phyloP scores from a whole-genome alignment of 768 basidiomycete species.

The Termitomyces sp. region DNA sequence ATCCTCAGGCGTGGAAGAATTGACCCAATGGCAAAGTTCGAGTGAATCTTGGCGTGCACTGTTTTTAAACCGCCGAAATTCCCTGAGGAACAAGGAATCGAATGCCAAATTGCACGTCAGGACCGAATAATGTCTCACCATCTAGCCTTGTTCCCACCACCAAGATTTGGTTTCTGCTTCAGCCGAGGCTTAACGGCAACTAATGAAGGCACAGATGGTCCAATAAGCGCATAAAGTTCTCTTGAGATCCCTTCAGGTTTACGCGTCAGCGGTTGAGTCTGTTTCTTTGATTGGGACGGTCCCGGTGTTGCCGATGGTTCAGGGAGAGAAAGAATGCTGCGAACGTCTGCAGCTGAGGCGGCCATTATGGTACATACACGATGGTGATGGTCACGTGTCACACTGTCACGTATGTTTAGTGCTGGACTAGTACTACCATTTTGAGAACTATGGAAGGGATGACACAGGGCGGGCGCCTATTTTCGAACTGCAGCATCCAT shows the following conservation, averaged over 20 bases:
- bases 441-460: too few relatives aligned
- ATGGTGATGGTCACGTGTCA: constrained; percentile 11
- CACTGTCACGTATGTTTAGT: not conserved
- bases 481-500: not conserved
- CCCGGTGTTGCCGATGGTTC: constrained; percentile 33
- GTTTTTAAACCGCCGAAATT: constrained; percentile 70
- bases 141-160: constrained; percentile 55
- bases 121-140: constrained; percentile 44
- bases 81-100: constrained; percentile 41
- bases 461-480: not conserved
- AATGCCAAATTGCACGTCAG: not conserved
- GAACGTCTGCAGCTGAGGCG: constrained; percentile 73
- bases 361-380: constrained; percentile 39
- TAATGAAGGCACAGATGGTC: constrained; percentile 85
- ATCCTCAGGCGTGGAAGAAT: constrained; percentile 47
- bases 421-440: not conserved
- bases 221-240: constrained; percentile 92
- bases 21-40: constrained; percentile 82
- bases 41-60: constrained; percentile 61
- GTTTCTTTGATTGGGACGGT: constrained; percentile 45
- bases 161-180: constrained; percentile 81
- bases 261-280: constrained; percentile 31
- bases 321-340: constrained; percentile 73
- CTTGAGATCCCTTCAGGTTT: constrained; percentile 91
- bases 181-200: constrained; percentile 77